A percentile compares a stretch with the other conserved stretches of the same genome.
phyloP scores from a whole-genome alignment of 768 basidiomycete genomes.

The Peribolospora kevripleyi region DNA sequence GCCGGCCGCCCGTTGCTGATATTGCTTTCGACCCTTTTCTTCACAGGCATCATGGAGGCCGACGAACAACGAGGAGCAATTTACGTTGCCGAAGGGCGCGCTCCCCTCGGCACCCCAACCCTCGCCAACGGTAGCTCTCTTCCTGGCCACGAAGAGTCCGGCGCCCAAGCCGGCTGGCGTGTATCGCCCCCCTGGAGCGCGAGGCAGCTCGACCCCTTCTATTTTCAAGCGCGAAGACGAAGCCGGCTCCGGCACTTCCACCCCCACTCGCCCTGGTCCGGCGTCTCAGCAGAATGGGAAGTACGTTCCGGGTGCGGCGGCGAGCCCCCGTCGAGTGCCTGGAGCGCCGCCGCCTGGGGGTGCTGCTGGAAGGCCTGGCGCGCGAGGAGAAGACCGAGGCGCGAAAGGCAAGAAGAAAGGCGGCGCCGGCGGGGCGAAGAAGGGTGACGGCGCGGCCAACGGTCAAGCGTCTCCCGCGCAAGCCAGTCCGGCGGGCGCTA shows the following conservation, averaged over 20 bases:
- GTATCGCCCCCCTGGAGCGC: conserved; percentile 78
- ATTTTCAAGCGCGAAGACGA: conserved; percentile 85
- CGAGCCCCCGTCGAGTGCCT: no score
- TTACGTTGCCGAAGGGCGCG: conserved; percentile 42
- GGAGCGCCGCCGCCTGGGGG: no score
- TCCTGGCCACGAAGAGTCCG: conserved; percentile 7
- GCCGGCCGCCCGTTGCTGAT: not conserved
- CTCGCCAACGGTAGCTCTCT: conserved; percentile 14
- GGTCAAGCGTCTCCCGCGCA: not conserved
- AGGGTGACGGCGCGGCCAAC: not conserved
- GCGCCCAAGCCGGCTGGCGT: conserved; percentile 33
- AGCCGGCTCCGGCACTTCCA: conserved; percentile 13
- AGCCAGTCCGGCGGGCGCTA: not conserved
- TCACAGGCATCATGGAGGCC: conserved; percentile 49
- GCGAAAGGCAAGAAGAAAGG: no score
- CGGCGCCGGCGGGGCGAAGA: not conserved
- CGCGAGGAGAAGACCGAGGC: no score
- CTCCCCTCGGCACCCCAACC: conserved; percentile 32
- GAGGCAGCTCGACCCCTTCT: conserved; percentile 63
- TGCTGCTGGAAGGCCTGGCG: no score
- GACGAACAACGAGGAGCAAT: conserved; percentile 31
- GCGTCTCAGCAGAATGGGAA: no score
- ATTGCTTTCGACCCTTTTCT: not conserved
- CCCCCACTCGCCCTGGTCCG: no score
- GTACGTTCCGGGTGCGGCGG: no score